These are phyloP conservation scores for Artomyces pyxidatus DNA, from an alignment of 768 basidiomycete species.

Conservation along the genomic window DNA sequence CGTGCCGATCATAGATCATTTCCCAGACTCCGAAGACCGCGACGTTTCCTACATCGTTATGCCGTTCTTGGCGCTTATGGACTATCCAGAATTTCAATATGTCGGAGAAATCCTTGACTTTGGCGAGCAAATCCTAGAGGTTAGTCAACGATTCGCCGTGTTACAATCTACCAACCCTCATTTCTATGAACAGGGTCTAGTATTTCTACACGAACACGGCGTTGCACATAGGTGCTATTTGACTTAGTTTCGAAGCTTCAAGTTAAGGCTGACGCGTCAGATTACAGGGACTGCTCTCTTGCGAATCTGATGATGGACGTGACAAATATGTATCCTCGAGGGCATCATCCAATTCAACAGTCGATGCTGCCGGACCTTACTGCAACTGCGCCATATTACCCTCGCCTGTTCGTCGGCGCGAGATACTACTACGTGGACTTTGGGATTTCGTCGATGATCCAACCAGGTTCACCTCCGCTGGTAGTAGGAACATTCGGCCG, in stretches of 20 bases:
- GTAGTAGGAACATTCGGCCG: too few species aligned
- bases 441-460: too few species aligned
- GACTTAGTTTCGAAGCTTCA: too few species aligned
- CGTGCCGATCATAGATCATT: constrained; percentile 14
- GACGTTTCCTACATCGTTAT: constrained; percentile 14
- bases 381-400: too few species aligned
- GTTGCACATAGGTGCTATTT: constrained; percentile 20
- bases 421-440: too few species aligned
- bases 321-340: constrained; percentile 13
- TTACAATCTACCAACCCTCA: too few species aligned
- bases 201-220: constrained; percentile 16
- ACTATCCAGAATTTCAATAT: constrained; percentile 11
- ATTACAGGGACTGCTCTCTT: constrained; percentile 17
- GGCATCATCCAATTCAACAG: constrained; percentile 16
- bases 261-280: too few species aligned
- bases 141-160: too few species aligned
- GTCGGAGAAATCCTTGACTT: constrained; percentile 18
- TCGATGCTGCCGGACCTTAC: too few species aligned
- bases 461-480: too few species aligned
- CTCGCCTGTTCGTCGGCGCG: too few species aligned
- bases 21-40: constrained; percentile 1
- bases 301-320: constrained; percentile 22
- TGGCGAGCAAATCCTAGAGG: constrained; percentile 15
- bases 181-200: constrained; percentile 20
- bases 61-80: constrained; percentile 15